Conservation (phyloP, 805 yeast genomes). For the Kluyveromyces aestuarii region DNA sequence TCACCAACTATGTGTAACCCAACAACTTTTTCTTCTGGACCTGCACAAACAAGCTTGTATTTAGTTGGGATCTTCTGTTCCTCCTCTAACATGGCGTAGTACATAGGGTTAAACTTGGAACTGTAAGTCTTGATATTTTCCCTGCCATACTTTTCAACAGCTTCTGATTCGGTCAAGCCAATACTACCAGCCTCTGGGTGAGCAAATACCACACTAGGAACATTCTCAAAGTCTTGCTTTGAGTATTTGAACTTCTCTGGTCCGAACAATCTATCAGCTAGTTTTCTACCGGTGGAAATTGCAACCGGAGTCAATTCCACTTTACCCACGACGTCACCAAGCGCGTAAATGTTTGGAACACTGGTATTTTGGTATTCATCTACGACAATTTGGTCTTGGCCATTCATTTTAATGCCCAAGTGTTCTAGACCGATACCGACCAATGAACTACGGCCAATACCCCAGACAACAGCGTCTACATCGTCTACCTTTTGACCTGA, state of each 20-base stretch:
- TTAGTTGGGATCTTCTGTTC: constrained; percentile 69
- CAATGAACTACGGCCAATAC: constrained; percentile 81
- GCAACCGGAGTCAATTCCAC: constrained; percentile 97
- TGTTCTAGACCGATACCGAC: constrained; percentile 67
- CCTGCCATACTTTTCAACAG: constrained; percentile 68
- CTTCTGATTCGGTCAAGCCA: constrained; percentile 77
- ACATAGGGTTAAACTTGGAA: constrained; percentile 85
- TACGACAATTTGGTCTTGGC: constrained; percentile 54
- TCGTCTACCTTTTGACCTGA: constrained; percentile 40
- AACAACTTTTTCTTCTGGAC: constrained; percentile 83
- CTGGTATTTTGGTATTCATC: constrained; percentile 86
- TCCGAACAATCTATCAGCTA: constrained; percentile 88
- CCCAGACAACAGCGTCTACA: constrained; percentile 86
- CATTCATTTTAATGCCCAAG: constrained; percentile 59
- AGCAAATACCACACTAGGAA: constrained; percentile 94
- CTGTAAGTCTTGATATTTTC: constrained; percentile 74
- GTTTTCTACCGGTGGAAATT: constrained; percentile 93
- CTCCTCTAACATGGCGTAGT: constrained; percentile 71
- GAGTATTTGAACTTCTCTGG: constrained; percentile 57
- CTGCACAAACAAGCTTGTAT: constrained; percentile 73
- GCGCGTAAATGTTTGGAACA: constrained; percentile 61
- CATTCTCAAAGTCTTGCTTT: constrained; percentile 76
- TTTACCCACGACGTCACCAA: constrained; percentile 92
- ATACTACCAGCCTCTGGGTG: constrained; percentile 97
- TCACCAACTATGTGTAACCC: constrained; percentile 95